A percentile compares a stretch with the other conserved stretches of the same genome.
Conservation (phyloP, 768 basidiomycete species). For the Coprinopsis cinerea region DNA sequence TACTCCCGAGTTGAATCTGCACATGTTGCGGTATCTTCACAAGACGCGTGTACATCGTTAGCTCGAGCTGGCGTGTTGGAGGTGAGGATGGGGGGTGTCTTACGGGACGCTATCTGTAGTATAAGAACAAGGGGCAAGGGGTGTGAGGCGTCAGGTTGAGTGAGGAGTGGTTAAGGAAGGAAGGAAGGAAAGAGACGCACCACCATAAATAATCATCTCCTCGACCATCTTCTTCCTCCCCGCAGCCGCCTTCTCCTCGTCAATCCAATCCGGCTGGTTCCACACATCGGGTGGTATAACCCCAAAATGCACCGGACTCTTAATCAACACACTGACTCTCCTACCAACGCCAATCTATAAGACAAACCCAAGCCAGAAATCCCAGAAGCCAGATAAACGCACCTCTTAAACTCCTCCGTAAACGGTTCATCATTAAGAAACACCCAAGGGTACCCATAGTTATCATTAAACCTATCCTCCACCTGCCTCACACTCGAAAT, state of each 20-base stretch:
- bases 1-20: slow-evolving; percentile 89
- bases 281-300: slow-evolving; percentile 72
- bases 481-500: slow-evolving; percentile 55
- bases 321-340: slow-evolving; percentile 48
- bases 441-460: slow-evolving; percentile 74
- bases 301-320: slow-evolving; percentile 60
- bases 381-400: slow-evolving; percentile 11
- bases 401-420: slow-evolving; percentile 66
- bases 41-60: not conserved
- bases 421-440: slow-evolving; percentile 82
- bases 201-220: slow-evolving; percentile 55
- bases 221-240: slow-evolving; percentile 62
- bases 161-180: not conserved
- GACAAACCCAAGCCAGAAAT: not conserved
- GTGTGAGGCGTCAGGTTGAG: not conserved
- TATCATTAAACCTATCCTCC: slow-evolving; percentile 82
- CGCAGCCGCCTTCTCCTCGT: slow-evolving; percentile 57
- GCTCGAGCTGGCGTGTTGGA: not conserved
- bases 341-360: slow-evolving; percentile 21
- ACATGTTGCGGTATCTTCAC: slow-evolving; percentile 96
- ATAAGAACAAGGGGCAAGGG: not conserved
- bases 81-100: slow-evolving; percentile 22
- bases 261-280: slow-evolving; percentile 77
- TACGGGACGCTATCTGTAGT: slow-evolving; percentile 63
- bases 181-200: slow-evolving; percentile 25